Evolutionary conservation across 352 stramenopile species (phyloP).

Genomic region (Phytophthora syringae): DNA sequence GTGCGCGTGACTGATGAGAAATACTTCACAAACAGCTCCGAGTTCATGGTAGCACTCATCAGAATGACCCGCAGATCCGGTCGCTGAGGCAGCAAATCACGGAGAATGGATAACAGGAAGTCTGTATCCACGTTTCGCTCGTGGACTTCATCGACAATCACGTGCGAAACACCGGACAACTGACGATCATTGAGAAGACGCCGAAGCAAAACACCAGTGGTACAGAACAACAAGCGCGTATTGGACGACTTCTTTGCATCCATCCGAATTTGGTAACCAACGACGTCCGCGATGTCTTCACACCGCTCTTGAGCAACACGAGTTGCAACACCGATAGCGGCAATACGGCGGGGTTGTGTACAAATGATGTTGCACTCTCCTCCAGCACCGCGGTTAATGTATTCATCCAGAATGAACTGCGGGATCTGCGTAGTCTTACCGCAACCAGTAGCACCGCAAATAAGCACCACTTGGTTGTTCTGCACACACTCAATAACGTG

Average conservation of each 20-base stretch:
- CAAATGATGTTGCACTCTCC: conserved; percentile 96
- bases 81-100: conserved; percentile 76
- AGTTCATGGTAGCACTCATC: conserved; percentile 97
- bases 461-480: conserved; percentile 91
- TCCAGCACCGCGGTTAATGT: conserved; percentile 79
- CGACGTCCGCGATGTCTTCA: conserved; percentile 84
- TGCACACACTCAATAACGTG: conserved; percentile 63
- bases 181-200: conserved; percentile 91
- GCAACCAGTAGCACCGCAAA: conserved; percentile 96
- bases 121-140: conserved; percentile 97
- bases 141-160: conserved; percentile 99
- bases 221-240: conserved; percentile 96
- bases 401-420: conserved; percentile 97
- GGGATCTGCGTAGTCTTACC: conserved; percentile 97
- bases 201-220: conserved; percentile 95
- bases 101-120: conserved; percentile 95
- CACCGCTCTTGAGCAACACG: conserved; percentile 95
- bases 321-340: conserved; percentile 96
- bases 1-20: conserved; percentile 63
- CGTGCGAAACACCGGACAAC: conserved; percentile 93
- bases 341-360: conserved; percentile 95
- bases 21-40: conserved; percentile 88
- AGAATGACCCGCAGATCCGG: conserved; percentile 92
- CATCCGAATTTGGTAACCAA: conserved; percentile 97
- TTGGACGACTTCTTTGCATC: conserved; percentile 90